Percentiles rank a stretch among this genome's conserved stretches.
Conservation (phyloP, 768 basidiomycete species). For the Panaeolus papilionaceus region DNA sequence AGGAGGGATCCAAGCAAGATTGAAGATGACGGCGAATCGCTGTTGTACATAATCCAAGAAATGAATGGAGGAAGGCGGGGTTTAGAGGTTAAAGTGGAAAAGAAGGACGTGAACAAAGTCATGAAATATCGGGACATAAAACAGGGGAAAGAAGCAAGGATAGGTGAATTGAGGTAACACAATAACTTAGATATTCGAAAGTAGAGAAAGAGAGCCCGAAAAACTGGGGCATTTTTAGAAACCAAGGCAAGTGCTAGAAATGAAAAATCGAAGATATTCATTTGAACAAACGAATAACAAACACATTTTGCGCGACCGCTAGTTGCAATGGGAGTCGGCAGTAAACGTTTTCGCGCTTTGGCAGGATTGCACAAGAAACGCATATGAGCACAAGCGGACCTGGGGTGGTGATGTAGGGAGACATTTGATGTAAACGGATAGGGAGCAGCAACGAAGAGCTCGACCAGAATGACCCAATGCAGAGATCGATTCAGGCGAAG, state of each 20-base stretch:
- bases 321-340: background rate
- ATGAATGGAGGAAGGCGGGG: background rate
- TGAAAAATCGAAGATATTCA: background rate
- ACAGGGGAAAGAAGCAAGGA: background rate
- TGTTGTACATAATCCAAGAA: conserved; percentile 11
- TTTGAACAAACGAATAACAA: background rate
- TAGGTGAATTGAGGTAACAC: background rate
- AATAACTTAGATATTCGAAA: conserved; percentile 7
- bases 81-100: too few species aligned
- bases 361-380: background rate
- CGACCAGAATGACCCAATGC: background rate
- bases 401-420: background rate
- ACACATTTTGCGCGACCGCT: background rate
- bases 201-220: background rate
- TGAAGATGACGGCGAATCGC: background rate
- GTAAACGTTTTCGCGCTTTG: background rate
- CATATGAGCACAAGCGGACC: background rate
- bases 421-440: background rate
- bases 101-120: background rate
- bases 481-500: background rate
- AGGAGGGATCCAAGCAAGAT: background rate
- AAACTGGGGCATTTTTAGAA: background rate
- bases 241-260: background rate
- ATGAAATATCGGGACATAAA: background rate
- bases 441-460: background rate